Base-by-base conservation (phyloP, 257 asterid species). In the Buddleja alternifolia region DNA sequence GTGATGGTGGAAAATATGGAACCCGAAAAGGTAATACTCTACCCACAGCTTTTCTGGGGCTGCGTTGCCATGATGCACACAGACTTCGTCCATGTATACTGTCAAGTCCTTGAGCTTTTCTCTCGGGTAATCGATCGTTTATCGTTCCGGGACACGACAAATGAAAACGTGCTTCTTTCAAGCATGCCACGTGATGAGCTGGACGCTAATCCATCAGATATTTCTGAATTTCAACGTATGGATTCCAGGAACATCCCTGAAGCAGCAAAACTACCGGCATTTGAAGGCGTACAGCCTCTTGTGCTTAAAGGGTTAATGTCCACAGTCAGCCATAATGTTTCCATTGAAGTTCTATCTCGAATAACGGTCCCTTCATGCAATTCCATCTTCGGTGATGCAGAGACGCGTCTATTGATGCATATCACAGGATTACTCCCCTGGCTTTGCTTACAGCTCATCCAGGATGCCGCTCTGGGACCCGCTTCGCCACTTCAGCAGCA, bases 1-100 rank as follows among this genome's bases (percentile, higher is more conserved):
- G 97, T 94, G 70, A 94, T 94, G 99, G 99, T 94, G 71, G 96
- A 94, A 80, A 94, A 91, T 78, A 94, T 94, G 99, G 99, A 91
- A 81, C 97, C 98, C 2, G 98, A 94, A 76, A 91, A 94, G 80
- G 95, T 94, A 50, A 94, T 94, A 75, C 83, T 94, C 4, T 94
- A 94, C 70, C 99, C 99, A 66, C 99, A 94, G 82, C 98, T 94
- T 70, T 94, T 94, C 83, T 94, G 99, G 99, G 99, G 98, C 8
- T 94, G 99, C 73, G 98, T 94, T 23, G 97, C 99, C 40, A 91
- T 94, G 99, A 87, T 91, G 99, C 99, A 94, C 81, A 94, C 98
- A 0, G 99, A 94, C 60, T 94, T 94, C 50, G 81, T 94, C 69
- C 98, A 94, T 73, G 99, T 94, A 40, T 94, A 87, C 76, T 89